Base-by-base conservation (phyloP, 1,139 yeast genomes). In the Pichia kudriavzevii region DNA sequence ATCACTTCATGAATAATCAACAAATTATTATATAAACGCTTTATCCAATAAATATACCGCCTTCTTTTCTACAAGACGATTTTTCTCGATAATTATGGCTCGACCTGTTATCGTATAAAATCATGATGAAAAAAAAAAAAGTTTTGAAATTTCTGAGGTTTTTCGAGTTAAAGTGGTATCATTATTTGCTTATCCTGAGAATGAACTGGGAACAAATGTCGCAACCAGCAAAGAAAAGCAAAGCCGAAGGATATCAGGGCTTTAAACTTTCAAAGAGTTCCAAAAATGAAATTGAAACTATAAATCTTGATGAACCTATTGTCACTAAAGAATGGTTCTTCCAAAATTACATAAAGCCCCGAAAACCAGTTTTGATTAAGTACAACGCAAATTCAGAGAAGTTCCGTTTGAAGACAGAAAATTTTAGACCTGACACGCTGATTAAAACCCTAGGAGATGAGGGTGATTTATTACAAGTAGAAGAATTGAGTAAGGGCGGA, bases 401-500 rank as follows among this genome's bases (percentile, higher is more conserved):
- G 9, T 20, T 39, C 8, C 26, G 31, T 9, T 10, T 39, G 1
- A 56, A 59, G 29, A 31, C 61, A 6, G 47, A 49, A 1, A 32
- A 44, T 9, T 66, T 75, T 40, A 45, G 50, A 10, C 52, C 67
- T 4, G 60, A 57, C 1, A 41, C 44, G 0, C 52, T 68, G 15
- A 44, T 39, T 4, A 43, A 54, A 1, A 58, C 60, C 5, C 52
- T 79, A 12, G 53, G 50, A 6, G 51, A 56, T 3, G 59, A 67
- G 11, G 22, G 12, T 6, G 32, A 17, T n/a, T 28, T 16, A 11
- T 49, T 79, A 18, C 71, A 74, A 47, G 75, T 79, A 9, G 88
- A 79, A 50, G 63, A 64, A 44, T 71, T 73, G 47, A 53, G 55
- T 17, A 56, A 63, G 28, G 72, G 73, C 34, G 88, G 88, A 3